Conservation (phyloP, 2,329 filamentous ascomycete species). For the Didymella arachidicola region DNA sequence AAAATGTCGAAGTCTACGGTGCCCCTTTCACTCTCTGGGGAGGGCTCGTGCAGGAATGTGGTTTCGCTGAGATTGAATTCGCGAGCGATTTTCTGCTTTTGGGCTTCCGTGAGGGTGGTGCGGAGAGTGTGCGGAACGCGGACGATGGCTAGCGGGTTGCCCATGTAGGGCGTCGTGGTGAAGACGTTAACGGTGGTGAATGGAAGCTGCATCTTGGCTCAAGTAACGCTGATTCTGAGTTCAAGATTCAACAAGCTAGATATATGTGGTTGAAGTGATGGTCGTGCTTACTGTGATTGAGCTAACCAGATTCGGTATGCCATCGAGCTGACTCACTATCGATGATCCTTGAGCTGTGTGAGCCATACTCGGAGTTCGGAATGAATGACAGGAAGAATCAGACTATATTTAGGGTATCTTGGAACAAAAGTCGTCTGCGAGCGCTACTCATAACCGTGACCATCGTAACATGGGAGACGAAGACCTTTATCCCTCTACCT, state of each 20-base stretch:
- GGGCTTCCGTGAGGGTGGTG: neutral
- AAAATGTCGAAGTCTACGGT: neutral
- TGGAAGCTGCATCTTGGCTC: neutral
- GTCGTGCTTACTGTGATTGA: neutral
- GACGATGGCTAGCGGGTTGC: neutral
- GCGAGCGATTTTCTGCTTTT: neutral
- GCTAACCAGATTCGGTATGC: neutral
- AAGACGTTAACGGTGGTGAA: neutral
- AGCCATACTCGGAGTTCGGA: neutral
- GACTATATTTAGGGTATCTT: neutral
- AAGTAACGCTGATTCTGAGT: neutral
- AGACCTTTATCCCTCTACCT: constrained; percentile 9
- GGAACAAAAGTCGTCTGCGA: neutral
- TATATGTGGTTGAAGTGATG: neutral
- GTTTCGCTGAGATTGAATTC: neutral
- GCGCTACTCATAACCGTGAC: neutral
- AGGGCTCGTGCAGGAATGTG: neutral
- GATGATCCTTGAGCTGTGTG: neutral
- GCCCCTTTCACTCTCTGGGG: neutral
- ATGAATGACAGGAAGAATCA: neutral
- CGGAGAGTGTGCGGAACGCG: neutral
- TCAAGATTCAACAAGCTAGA: neutral
- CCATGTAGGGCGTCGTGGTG: neutral
- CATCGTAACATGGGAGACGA: no score
- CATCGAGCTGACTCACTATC: neutral